phyloP scores from a whole-genome alignment of 805 yeast species.

The Cyberlindnera nakhonratchasimensis region DNA sequence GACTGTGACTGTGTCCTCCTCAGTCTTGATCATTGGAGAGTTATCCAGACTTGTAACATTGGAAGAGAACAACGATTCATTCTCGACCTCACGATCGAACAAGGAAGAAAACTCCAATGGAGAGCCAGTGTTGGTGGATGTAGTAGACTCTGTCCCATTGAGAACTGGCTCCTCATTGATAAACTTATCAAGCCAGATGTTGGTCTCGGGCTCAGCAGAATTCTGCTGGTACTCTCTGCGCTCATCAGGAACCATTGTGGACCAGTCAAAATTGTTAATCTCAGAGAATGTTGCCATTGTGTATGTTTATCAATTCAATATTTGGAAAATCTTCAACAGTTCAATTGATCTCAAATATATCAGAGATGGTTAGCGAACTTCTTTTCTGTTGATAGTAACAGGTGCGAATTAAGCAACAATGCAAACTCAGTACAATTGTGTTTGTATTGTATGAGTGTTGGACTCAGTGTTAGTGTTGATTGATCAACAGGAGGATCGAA shows the following conservation, averaged over 20 bases:
- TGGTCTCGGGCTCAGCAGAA: conserved; percentile 16
- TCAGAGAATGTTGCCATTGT: conserved; percentile 24
- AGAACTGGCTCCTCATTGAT: conserved; percentile 15
- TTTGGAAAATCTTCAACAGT: too few species aligned
- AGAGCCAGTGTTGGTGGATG: conserved; percentile 21
- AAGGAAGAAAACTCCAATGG: conserved; percentile 29
- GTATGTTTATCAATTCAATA: not conserved
- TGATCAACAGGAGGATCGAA: not conserved
- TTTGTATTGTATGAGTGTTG: too few species aligned
- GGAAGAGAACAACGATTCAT: conserved; percentile 25
- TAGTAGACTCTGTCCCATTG: conserved; percentile 6
- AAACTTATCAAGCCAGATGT: conserved; percentile 26
- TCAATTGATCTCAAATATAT: too few species aligned
- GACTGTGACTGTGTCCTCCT: conserved; percentile 9
- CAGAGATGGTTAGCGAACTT: too few species aligned
- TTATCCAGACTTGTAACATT: conserved; percentile 27
- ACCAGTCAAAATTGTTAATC: conserved; percentile 27
- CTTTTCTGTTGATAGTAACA: too few species aligned
- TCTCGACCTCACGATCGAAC: conserved; percentile 22
- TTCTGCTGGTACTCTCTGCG: conserved; percentile 13
- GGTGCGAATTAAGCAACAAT: too few species aligned
- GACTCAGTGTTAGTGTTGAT: not conserved
- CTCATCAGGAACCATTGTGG: conserved; percentile 20
- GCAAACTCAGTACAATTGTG: too few species aligned
- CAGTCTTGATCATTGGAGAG: conserved; percentile 31